Evolutionary conservation across 441 rosid species (phyloP).

Genomic region (Populus hybrid): DNA sequence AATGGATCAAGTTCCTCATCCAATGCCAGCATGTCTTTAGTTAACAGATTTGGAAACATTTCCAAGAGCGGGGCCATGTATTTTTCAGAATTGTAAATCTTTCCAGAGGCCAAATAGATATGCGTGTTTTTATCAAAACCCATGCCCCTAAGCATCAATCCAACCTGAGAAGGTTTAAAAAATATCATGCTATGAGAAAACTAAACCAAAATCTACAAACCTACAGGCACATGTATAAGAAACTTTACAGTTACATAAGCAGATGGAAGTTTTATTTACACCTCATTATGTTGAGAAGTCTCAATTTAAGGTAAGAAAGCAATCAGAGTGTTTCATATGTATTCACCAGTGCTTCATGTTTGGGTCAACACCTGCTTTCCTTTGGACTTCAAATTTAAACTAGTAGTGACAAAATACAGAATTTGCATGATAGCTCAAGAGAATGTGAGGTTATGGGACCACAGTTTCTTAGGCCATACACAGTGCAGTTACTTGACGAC

Average conservation of each 20-base stretch:
- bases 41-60: constrained; percentile 95
- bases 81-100: constrained; percentile 84
- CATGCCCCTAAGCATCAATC: constrained; percentile 99
- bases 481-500: neutral
- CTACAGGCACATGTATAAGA: neutral
- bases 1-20: constrained; percentile 87
- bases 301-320: neutral
- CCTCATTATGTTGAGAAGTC: neutral
- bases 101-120: constrained; percentile 93
- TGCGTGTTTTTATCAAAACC: constrained; percentile 88
- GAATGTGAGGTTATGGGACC: neutral
- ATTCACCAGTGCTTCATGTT: neutral
- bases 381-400: neutral
- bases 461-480: neutral
- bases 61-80: constrained; percentile 92
- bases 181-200: neutral
- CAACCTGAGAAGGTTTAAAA: constrained; percentile 55
- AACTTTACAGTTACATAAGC: neutral
- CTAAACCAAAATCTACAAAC: constrained; percentile 1
- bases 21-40: constrained; percentile 85
- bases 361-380: neutral
- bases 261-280: neutral
- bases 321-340: neutral
- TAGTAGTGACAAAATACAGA: neutral
- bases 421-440: neutral